Evolutionary conservation across 202 grass and related monocot genomes (phyloP).

Genomic region (Panicum hallii): DNA sequence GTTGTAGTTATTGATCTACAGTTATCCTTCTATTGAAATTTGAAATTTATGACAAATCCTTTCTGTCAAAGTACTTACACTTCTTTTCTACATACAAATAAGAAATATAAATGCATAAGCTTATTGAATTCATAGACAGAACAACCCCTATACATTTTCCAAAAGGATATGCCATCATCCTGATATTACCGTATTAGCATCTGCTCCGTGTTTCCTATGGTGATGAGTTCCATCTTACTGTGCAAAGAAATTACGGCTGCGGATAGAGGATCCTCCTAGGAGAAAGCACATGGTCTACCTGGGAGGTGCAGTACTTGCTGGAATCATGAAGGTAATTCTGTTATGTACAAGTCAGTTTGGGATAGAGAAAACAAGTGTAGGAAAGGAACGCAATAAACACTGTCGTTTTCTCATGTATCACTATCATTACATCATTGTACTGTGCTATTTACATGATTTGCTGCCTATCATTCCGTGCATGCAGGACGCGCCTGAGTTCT

Average conservation of each 20-base stretch:
- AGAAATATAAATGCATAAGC: background rate
- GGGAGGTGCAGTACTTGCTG: constrained; percentile 90
- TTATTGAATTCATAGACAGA: constrained; percentile 19
- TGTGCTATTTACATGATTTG: background rate
- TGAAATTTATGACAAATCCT: background rate
- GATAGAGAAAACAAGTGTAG: background rate
- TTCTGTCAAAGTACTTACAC: background rate
- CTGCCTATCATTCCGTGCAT: background rate
- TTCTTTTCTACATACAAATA: constrained; percentile 29
- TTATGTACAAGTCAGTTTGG: background rate
- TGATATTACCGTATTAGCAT: background rate
- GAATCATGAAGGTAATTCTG: constrained; percentile 90
- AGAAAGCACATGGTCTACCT: constrained; percentile 99
- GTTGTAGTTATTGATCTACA: background rate
- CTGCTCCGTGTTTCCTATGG: constrained; percentile 4
- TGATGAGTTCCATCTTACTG: constrained; percentile 7
- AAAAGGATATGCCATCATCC: background rate
- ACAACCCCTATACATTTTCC: background rate
- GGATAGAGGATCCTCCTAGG: constrained; percentile 94
- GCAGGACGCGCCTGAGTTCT: constrained; percentile 93
- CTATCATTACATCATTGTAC: background rate
- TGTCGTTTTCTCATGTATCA: background rate
- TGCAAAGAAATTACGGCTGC: constrained; percentile 80
- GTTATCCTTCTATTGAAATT: constrained; percentile 4
- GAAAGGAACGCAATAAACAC: background rate